Conservation (phyloP, 768 basidiomycete genomes). For the Phlebiopsis gigantea region DNA sequence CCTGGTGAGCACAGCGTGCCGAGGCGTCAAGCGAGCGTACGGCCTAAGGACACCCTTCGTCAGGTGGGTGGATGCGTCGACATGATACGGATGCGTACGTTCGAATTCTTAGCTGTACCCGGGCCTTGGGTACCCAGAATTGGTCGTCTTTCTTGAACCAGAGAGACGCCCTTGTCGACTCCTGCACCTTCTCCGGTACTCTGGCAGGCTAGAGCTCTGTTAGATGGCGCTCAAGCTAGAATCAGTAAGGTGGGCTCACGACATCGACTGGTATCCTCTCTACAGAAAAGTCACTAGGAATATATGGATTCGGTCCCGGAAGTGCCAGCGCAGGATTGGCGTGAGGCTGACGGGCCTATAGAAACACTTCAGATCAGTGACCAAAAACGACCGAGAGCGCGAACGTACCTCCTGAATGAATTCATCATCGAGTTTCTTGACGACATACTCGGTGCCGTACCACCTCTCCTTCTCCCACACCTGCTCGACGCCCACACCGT, state of each 20-base stretch:
- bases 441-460: conserved; percentile 45
- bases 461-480: conserved; percentile 38
- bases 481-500: conserved; percentile 10
- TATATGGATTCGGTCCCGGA: conserved; percentile 46
- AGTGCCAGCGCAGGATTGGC: conserved; percentile 30
- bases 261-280: conserved; percentile 30
- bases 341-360: conserved; percentile 20
- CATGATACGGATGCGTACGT: conserved; percentile 30
- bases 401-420: conserved; percentile 29
- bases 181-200: conserved; percentile 32
- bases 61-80: background rate
- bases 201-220: conserved; percentile 25
- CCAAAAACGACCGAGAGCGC: background rate
- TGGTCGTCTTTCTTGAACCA: conserved; percentile 58
- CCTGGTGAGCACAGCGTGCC: conserved; percentile 22
- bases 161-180: conserved; percentile 32
- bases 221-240: too few species aligned
- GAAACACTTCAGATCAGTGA: background rate
- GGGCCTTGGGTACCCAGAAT: conserved; percentile 51
- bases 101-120: conserved; percentile 31
- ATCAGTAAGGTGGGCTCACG: too few species aligned
- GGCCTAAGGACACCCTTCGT: conserved; percentile 24
- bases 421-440: conserved; percentile 26
- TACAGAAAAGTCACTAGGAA: conserved; percentile 46
- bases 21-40: conserved; percentile 26